Percentiles rank a stretch among this genome's conserved stretches.
phyloP scores from a whole-genome alignment of 345 rosid species.

The Hibiscus tridactylites region DNA sequence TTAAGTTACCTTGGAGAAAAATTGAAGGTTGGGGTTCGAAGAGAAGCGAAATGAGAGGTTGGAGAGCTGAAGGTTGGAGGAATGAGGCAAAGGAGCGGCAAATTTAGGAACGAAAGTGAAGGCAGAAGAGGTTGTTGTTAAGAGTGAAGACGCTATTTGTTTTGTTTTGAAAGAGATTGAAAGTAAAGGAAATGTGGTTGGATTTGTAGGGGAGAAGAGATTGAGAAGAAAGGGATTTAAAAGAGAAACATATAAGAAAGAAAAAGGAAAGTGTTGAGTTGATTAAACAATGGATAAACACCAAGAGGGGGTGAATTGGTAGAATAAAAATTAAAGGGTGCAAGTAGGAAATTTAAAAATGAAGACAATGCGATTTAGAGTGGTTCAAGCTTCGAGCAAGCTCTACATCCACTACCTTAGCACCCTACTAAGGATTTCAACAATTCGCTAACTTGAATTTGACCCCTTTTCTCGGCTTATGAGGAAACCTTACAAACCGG shows the following conservation, averaged over 20 bases:
- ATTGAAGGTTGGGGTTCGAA: constrained; percentile 30
- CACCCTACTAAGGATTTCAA: no score
- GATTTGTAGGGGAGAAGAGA: not conserved
- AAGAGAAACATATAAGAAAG: not conserved
- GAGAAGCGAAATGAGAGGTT: constrained; percentile 41
- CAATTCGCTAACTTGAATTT: no score
- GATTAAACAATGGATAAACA: no score
- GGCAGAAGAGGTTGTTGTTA: constrained; percentile 34
- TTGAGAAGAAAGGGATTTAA: not conserved
- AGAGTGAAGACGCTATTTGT: constrained; percentile 38
- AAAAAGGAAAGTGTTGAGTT: not conserved
- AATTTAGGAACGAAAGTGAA: constrained; percentile 25
- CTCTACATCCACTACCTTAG: no score
- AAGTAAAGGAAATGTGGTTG: not conserved
- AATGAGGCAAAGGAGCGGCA: constrained; percentile 21
- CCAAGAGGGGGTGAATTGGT: no score
- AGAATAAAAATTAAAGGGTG: no score
- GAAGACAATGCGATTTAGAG: no score
- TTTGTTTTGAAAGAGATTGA: not conserved
- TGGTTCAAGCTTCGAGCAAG: no score
- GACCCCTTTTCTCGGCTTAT: no score
- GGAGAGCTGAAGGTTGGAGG: constrained; percentile 25
- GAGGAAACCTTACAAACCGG: no score
- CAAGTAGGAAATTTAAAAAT: no score
- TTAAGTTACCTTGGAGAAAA: constrained; percentile 38